phyloP scores from a whole-genome alignment of 164 flowering plant genomes.

The Santalum album region DNA sequence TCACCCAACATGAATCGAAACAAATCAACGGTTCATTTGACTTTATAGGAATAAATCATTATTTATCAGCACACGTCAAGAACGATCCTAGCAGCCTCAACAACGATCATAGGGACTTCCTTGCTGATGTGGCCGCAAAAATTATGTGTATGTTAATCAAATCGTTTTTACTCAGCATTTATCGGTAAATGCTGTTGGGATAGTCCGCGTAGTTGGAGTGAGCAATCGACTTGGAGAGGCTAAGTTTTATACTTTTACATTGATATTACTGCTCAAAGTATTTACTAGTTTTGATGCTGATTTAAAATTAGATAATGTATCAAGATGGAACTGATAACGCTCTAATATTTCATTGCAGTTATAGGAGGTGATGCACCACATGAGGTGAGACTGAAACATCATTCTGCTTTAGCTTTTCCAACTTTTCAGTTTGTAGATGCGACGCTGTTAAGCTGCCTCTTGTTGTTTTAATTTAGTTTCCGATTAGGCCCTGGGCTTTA shows the following conservation, averaged over 20 bases:
- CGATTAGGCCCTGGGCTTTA: constrained; percentile 10
- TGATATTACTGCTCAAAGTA: no score
- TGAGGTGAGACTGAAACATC: constrained; percentile 16
- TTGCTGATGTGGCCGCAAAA: constrained; percentile 25
- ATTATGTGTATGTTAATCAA: constrained; percentile 19
- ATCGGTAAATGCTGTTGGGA: no score
- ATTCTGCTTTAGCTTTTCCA: background rate
- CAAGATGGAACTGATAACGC: background rate
- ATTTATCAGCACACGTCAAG: constrained; percentile 14
- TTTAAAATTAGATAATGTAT: no score
- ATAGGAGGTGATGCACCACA: constrained; percentile 4
- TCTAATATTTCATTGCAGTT: background rate
- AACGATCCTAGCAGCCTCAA: constrained; percentile 26
- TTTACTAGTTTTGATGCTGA: no score
- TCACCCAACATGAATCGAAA: constrained; percentile 30
- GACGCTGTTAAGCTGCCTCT: background rate
- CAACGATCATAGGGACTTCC: constrained; percentile 24
- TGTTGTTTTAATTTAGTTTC: constrained; percentile 17
- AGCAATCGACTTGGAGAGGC: no score
- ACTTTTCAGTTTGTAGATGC: background rate
- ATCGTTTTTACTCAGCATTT: no score
- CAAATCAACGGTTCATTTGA: constrained; percentile 48
- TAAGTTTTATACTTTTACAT: no score
- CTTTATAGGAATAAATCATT: constrained; percentile 54
- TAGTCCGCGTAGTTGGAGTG: no score